A percentile compares a stretch with the other conserved stretches of the same genome.
Conservation (phyloP, 352 stramenopile genomes). For the Albugo laibachii region DNA sequence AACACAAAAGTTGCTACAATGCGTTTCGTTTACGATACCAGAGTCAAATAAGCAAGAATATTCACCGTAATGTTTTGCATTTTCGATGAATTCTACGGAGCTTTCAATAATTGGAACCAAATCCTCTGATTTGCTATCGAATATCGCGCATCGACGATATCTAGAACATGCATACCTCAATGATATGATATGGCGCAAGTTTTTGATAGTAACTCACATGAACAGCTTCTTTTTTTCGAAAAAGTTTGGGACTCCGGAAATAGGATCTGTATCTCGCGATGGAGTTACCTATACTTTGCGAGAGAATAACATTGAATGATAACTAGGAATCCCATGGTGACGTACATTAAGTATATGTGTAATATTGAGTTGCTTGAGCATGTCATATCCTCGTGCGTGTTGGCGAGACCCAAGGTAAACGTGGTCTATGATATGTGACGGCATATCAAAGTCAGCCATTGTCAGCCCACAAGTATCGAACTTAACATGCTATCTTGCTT, state of each 20-base stretch:
- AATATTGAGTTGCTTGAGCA: slow-evolving; percentile 36
- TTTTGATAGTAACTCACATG: slow-evolving; percentile 11
- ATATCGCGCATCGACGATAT: slow-evolving; percentile 71
- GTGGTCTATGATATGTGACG: slow-evolving; percentile 41
- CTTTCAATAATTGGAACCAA: slow-evolving; percentile 62
- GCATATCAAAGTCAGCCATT: not conserved
- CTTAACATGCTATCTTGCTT: no score
- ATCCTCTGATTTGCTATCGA: slow-evolving; percentile 82
- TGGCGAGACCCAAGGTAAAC: slow-evolving; percentile 45
- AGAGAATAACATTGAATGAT: not conserved
- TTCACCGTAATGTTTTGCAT: slow-evolving; percentile 81
- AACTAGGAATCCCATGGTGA: not conserved
- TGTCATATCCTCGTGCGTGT: slow-evolving; percentile 40
- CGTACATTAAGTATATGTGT: slow-evolving; percentile 70
- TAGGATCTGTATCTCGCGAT: slow-evolving; percentile 50
- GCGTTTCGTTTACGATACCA: not conserved
- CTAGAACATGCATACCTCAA: slow-evolving; percentile 7
- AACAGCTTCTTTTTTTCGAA: slow-evolving; percentile 76
- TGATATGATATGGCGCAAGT: not conserved
- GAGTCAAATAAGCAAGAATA: not conserved
- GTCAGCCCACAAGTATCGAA: no score
- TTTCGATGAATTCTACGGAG: slow-evolving; percentile 79
- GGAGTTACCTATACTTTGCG: slow-evolving; percentile 40
- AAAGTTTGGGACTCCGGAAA: slow-evolving; percentile 78
- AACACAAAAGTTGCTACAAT: slow-evolving; percentile 3